Percentiles rank a stretch among this genome's conserved stretches.
Evolutionary conservation across 768 basidiomycete species (phyloP).

Genomic region (Mrakia frigida): DNA sequence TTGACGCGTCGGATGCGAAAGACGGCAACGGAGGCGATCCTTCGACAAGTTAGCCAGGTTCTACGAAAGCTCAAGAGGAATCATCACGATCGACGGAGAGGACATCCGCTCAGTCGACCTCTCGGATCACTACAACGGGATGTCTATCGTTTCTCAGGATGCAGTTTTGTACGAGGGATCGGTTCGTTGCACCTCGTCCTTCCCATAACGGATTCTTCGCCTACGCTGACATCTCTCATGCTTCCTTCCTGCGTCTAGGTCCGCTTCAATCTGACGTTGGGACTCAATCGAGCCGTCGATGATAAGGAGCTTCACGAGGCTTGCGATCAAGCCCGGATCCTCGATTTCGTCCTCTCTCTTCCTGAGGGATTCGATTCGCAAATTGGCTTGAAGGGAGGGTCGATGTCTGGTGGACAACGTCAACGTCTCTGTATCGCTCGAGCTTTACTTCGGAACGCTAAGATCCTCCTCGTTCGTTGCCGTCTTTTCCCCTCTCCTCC

Average conservation of each 20-base stretch:
- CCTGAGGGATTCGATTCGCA: slow-evolving; percentile 39
- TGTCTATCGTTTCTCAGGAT: slow-evolving; percentile 44
- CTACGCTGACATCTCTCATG: neutral
- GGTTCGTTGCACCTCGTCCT: slow-evolving; percentile 27
- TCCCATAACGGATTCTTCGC: no score
- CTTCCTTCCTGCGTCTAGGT: slow-evolving; percentile 5
- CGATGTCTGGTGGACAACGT: slow-evolving; percentile 41
- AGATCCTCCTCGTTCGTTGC: slow-evolving; percentile 40
- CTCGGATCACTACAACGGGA: slow-evolving; percentile 35
- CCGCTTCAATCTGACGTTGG: slow-evolving; percentile 29
- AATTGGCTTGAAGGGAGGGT: slow-evolving; percentile 42
- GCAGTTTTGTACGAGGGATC: slow-evolving; percentile 42
- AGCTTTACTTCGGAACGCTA: slow-evolving; percentile 41
- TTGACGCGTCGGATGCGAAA: slow-evolving; percentile 22
- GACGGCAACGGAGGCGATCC: slow-evolving; percentile 33
- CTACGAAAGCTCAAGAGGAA: slow-evolving; percentile 40
- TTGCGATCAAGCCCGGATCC: slow-evolving; percentile 15
- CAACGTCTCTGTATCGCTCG: slow-evolving; percentile 43
- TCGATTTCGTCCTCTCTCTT: slow-evolving; percentile 30
- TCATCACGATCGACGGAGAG: slow-evolving; percentile 38
- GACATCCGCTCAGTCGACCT: slow-evolving; percentile 39
- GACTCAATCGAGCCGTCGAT: slow-evolving; percentile 5
- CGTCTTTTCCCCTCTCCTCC: neutral
- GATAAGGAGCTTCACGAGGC: slow-evolving; percentile 22
- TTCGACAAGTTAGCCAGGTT: slow-evolving; percentile 40